Conservation (phyloP, 495 filamentous ascomycete genomes). For the Arthonia radiata region DNA sequence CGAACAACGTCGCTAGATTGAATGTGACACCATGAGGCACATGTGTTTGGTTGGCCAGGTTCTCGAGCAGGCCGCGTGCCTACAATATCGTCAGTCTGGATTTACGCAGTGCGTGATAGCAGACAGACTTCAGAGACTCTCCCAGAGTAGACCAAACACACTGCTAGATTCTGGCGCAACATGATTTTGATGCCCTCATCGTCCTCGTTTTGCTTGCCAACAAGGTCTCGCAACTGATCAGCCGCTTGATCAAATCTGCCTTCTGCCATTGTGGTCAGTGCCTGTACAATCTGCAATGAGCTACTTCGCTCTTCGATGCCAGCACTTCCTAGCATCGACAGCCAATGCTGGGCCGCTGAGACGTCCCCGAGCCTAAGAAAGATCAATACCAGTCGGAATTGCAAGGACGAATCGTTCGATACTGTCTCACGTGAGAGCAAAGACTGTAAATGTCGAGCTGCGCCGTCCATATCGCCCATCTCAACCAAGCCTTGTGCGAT, state of each 20-base stretch:
- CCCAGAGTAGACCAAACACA: conserved; percentile 60
- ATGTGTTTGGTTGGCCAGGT: conserved; percentile 29
- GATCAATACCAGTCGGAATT: conserved; percentile 33
- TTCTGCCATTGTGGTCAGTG: conserved; percentile 55
- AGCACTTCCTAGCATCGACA: no score
- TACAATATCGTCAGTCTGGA: conserved; percentile 6
- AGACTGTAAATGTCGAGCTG: conserved; percentile 36
- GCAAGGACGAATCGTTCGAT: conserved; percentile 13
- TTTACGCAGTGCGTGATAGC: not conserved
- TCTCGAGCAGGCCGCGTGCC: conserved; percentile 37
- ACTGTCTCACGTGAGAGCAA: conserved; percentile 6
- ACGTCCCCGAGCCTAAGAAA: conserved; percentile 56
- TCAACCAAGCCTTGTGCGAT: conserved; percentile 65
- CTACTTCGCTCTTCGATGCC: no score
- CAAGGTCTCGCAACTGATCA: conserved; percentile 33
- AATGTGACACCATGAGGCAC: conserved; percentile 58
- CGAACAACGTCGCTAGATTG: conserved; percentile 77
- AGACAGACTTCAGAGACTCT: conserved; percentile 40
- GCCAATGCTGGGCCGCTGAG: no score
- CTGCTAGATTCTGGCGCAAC: conserved; percentile 53
- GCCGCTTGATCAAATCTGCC: conserved; percentile 41
- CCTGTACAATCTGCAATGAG: conserved; percentile 27
- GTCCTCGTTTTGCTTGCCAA: conserved; percentile 8
- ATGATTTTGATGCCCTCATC: conserved; percentile 21
- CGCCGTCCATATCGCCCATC: conserved; percentile 69